Evolutionary conservation across 306 rosid species (phyloP).

Genomic region (Astragalus glycyphyllos): DNA sequence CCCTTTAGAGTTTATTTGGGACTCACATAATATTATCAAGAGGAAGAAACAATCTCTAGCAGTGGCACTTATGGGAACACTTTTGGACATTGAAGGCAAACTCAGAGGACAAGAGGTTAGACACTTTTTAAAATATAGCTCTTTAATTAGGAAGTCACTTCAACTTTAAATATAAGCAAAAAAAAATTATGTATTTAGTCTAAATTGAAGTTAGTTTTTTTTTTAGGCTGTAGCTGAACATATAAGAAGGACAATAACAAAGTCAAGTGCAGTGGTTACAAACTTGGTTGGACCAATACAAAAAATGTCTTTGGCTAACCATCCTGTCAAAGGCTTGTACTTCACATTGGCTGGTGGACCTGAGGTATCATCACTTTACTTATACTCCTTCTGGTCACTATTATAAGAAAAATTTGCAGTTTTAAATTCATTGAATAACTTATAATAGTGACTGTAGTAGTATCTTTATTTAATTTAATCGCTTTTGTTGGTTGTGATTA

Average conservation of each 20-base stretch:
- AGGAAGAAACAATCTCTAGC: constrained; percentile 58
- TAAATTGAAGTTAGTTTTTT: not conserved
- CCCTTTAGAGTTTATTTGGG: constrained; percentile 58
- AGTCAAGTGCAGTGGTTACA: constrained; percentile 58
- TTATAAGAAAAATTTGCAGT: too few relatives aligned
- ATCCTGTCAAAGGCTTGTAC: constrained; percentile 55
- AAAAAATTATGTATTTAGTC: too few relatives aligned
- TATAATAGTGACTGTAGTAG: too few relatives aligned
- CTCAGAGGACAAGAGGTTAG: constrained; percentile 58
- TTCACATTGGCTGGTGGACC: constrained; percentile 54
- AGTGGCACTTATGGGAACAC: constrained; percentile 44
- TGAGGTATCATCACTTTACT: constrained; percentile 49
- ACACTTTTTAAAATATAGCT: too few relatives aligned
- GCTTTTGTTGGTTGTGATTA: too few relatives aligned
- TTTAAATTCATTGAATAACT: too few relatives aligned
- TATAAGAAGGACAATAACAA: constrained; percentile 45
- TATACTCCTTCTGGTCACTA: too few relatives aligned
- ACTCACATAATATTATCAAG: constrained; percentile 50
- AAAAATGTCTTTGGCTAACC: constrained; percentile 54
- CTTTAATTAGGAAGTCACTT: too few relatives aligned
- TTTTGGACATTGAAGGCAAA: constrained; percentile 54
- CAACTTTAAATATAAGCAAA: too few relatives aligned
- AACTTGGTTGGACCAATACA: constrained; percentile 66
- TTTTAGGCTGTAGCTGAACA: constrained; percentile 56
- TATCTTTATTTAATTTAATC: too few relatives aligned